phyloP scores from a whole-genome alignment of 192 early-diverging fungal genomes.

The Neocallimastix lanati region DNA sequence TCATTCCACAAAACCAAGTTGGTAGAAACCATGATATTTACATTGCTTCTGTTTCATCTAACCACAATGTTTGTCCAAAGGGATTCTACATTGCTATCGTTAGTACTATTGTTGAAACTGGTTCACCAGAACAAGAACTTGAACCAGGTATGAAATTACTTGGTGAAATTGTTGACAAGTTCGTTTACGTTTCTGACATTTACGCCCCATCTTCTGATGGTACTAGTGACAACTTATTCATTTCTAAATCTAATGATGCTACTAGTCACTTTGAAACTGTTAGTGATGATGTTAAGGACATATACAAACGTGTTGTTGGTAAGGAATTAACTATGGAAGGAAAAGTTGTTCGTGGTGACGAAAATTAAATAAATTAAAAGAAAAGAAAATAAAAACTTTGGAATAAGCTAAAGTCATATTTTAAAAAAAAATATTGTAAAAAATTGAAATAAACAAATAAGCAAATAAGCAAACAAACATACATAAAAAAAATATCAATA shows the following conservation, averaged over 20 bases:
- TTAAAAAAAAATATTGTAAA: too few relatives aligned
- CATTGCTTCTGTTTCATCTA: slow-evolving; percentile 75
- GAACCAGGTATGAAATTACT: slow-evolving; percentile 72
- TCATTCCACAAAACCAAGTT: slow-evolving; percentile 95
- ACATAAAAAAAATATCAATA: too few relatives aligned
- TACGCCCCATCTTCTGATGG: slow-evolving; percentile 75
- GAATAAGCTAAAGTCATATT: too few relatives aligned
- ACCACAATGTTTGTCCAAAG: slow-evolving; percentile 84
- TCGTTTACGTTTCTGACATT: slow-evolving; percentile 66
- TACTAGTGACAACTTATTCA: slow-evolving; percentile 59
- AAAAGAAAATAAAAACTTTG: too few relatives aligned
- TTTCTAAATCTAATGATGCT: slow-evolving; percentile 87
- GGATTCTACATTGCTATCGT: slow-evolving; percentile 81
- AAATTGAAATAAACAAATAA: too few relatives aligned
- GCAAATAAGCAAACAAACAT: too few relatives aligned
- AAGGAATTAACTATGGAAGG: slow-evolving; percentile 4
- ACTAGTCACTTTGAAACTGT: too few relatives aligned
- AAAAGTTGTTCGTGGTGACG: not conserved
- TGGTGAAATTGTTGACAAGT: slow-evolving; percentile 75
- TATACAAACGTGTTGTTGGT: slow-evolving; percentile 56
- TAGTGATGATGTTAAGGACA: slow-evolving; percentile 85
- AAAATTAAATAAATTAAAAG: not conserved
- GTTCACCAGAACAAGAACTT: slow-evolving; percentile 76
- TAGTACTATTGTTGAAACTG: too few relatives aligned
- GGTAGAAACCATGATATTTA: slow-evolving; percentile 87